These are phyloP conservation scores for Oxyria digyna DNA, from an alignment of 148 eudicot species.

Conservation along the genomic window DNA sequence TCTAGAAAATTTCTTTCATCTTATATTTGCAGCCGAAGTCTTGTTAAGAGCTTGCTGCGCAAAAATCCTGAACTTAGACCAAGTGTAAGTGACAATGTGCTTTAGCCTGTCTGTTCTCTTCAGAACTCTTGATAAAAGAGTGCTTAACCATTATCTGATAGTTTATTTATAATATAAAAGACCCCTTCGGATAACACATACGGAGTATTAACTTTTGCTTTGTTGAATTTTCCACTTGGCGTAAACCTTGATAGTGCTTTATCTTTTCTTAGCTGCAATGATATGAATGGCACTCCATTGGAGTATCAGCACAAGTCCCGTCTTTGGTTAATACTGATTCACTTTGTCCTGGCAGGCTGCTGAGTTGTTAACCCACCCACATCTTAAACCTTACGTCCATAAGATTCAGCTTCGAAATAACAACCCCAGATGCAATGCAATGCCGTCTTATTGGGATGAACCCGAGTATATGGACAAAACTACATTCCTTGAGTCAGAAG, in stretches of 20 bases:
- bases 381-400: conserved; percentile 69
- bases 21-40: conserved; percentile 68
- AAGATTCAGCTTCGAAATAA: conserved; percentile 65
- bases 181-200: not conserved
- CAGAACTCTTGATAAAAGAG: not conserved
- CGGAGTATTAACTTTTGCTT: not conserved
- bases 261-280: not conserved
- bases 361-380: conserved; percentile 74
- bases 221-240: not conserved
- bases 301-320: not conserved
- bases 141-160: not conserved
- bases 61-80: conserved; percentile 92
- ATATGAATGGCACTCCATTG: not conserved
- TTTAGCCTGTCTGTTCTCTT: not conserved
- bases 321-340: not conserved
- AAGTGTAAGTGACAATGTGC: conserved; percentile 30
- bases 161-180: not conserved
- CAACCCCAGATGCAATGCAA: conserved; percentile 46
- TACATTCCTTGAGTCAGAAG: conserved; percentile 51
- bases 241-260: not conserved
- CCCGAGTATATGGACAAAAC: conserved; percentile 50
- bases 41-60: conserved; percentile 87
- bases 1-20: conserved; percentile 2
- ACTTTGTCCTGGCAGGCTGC: conserved; percentile 52
- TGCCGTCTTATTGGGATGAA: conserved; percentile 55